A percentile compares a stretch with the other conserved stretches of the same genome.
These are phyloP conservation scores for Schizosaccharomyces versatilis DNA, from an alignment of 1,139 yeast species.

Conservation along the genomic window DNA sequence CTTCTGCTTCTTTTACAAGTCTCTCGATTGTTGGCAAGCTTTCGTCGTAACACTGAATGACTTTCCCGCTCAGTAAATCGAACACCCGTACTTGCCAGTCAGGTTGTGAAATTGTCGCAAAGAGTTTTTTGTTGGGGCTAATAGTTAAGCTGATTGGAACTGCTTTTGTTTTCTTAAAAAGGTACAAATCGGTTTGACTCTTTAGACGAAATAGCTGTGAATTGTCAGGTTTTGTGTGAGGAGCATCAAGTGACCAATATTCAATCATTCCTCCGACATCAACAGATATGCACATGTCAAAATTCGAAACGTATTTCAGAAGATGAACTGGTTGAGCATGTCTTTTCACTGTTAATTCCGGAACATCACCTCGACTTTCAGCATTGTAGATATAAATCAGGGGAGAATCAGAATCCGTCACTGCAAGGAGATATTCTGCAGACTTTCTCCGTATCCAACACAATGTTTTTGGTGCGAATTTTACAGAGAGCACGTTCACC, in stretches of 20 bases:
- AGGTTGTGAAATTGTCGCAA: slow-evolving; percentile 19
- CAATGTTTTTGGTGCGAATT: slow-evolving; percentile 16
- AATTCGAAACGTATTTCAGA: slow-evolving; percentile 19
- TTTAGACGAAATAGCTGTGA: slow-evolving; percentile 21
- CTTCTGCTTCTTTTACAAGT: slow-evolving; percentile 10
- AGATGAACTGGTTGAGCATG: slow-evolving; percentile 20
- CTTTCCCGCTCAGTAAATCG: slow-evolving; percentile 21
- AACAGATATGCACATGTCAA: slow-evolving; percentile 22
- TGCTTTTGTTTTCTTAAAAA: slow-evolving; percentile 21
- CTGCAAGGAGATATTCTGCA: slow-evolving; percentile 12
- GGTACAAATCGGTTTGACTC: slow-evolving; percentile 26
- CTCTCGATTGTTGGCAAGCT: slow-evolving; percentile 16
- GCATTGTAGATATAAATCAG: slow-evolving; percentile 15
- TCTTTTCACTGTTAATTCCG: slow-evolving; percentile 14
- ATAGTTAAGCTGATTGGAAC: slow-evolving; percentile 16
- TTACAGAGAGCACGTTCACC: slow-evolving; percentile 21
- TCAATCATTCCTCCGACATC: slow-evolving; percentile 27
- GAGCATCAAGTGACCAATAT: slow-evolving; percentile 22
- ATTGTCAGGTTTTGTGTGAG: slow-evolving; percentile 13
- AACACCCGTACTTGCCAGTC: slow-evolving; percentile 22
- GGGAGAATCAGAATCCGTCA: slow-evolving; percentile 16
- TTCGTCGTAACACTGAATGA: slow-evolving; percentile 21
- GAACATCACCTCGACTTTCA: slow-evolving; percentile 14
- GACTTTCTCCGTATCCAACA: slow-evolving; percentile 16
- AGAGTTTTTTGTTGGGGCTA: slow-evolving; percentile 17